Conservation (phyloP, 371 early-diverging fungal species). For the Coemansia linderi region DNA sequence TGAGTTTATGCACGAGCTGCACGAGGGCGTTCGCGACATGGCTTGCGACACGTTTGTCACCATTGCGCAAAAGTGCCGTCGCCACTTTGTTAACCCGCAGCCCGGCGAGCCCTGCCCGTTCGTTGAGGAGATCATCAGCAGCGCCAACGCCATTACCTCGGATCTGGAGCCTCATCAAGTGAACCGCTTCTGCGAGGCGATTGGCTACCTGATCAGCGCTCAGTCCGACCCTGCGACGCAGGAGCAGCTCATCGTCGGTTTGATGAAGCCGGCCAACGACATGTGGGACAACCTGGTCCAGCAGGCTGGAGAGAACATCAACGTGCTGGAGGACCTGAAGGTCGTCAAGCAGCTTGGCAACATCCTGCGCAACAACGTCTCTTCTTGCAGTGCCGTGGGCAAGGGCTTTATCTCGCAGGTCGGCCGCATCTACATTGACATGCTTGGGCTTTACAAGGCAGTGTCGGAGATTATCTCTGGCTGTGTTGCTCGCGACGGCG, state of each 20-base stretch:
- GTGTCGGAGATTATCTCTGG: conserved; percentile 83
- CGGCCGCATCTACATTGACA: conserved; percentile 82
- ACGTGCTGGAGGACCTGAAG: conserved; percentile 74
- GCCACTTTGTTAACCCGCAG: conserved; percentile 92
- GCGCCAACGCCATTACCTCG: conserved; percentile 76
- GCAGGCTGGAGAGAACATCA: conserved; percentile 71
- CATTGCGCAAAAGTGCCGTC: conserved; percentile 95
- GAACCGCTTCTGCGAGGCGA: conserved; percentile 95
- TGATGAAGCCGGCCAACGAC: conserved; percentile 88
- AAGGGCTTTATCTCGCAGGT: conserved; percentile 83
- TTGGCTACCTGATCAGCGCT: conserved; percentile 93
- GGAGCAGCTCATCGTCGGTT: conserved; percentile 76
- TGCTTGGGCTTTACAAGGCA: conserved; percentile 84
- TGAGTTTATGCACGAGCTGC: conserved; percentile 99
- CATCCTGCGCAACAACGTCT: conserved; percentile 92
- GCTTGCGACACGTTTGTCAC: conserved; percentile 99
- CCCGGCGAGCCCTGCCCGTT: conserved; percentile 83
- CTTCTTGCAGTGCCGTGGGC: conserved; percentile 88
- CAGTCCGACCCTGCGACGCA: conserved; percentile 72
- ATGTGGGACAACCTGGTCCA: conserved; percentile 83
- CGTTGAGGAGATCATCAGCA: conserved; percentile 89
- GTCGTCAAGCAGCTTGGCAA: conserved; percentile 86
- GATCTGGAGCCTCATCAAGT: conserved; percentile 90
- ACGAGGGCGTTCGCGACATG: conserved; percentile 99
- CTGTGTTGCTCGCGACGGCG: conserved; percentile 74